Evolutionary conservation across 306 rosid species (phyloP).

Genomic region (Vachellia collinsii): DNA sequence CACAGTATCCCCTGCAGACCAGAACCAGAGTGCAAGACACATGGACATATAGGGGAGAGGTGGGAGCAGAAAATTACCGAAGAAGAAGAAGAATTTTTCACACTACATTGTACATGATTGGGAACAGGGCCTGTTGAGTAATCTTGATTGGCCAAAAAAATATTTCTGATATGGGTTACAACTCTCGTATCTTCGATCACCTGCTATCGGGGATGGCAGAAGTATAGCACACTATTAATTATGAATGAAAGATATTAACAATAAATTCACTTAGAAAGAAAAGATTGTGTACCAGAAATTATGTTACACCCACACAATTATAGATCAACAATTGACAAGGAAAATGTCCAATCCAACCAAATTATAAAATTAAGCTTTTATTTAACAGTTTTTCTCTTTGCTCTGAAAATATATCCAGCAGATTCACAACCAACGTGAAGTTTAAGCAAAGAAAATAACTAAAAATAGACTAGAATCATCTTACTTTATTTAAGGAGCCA

Average conservation of each 20-base stretch:
- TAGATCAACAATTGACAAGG: not conserved
- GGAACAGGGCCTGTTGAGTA: constrained; percentile 45
- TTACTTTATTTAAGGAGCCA: constrained; percentile 82
- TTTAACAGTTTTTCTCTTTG: not conserved
- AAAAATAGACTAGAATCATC: constrained; percentile 32
- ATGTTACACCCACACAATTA: constrained; percentile 3
- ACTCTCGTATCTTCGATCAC: constrained; percentile 70
- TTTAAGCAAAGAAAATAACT: constrained; percentile 28
- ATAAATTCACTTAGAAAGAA: constrained; percentile 28
- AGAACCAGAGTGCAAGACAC: not conserved
- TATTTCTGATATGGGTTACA: constrained; percentile 63
- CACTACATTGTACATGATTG: constrained; percentile 45
- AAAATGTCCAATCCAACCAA: not conserved
- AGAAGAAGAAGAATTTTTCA: constrained; percentile 53
- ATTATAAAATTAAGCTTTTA: not conserved
- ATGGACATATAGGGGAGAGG: constrained; percentile 20
- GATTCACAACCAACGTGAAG: constrained; percentile 11
- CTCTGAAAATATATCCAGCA: not conserved
- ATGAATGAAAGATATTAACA: constrained; percentile 20
- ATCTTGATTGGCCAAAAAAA: constrained; percentile 64
- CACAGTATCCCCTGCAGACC: constrained; percentile 4
- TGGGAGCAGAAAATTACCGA: constrained; percentile 55
- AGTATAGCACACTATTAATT: constrained; percentile 10
- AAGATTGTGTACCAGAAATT: constrained; percentile 11
- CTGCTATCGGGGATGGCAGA: constrained; percentile 51